Evolutionary conservation across 2,329 filamentous ascomycete species (phyloP).

Genomic region (Pestalotiopsis sp.): DNA sequence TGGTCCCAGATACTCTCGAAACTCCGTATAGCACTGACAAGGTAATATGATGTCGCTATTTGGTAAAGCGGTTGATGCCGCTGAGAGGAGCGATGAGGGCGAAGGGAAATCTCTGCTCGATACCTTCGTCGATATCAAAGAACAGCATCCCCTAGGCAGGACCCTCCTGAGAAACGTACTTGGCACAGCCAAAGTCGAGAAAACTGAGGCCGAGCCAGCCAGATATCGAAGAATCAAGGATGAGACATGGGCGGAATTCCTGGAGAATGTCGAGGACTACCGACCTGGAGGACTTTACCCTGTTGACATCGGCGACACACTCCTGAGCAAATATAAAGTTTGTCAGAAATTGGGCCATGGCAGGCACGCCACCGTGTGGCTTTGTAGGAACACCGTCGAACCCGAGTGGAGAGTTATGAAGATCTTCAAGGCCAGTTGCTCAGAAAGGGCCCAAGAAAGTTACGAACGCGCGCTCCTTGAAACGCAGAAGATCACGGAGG

Average conservation of each 20-base stretch:
- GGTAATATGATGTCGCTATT: background rate
- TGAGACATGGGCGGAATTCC: background rate
- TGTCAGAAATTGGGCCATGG: slow-evolving; percentile 15
- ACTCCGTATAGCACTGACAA: background rate
- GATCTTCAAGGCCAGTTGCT: slow-evolving; percentile 10
- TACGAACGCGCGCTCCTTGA: background rate
- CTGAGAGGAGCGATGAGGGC: background rate
- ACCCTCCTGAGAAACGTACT: background rate
- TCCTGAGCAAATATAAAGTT: slow-evolving; percentile 8
- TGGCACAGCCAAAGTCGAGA: background rate
- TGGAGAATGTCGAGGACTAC: slow-evolving; percentile 8
- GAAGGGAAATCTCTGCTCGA: background rate
- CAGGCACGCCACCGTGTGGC: slow-evolving; percentile 10
- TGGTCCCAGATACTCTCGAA: background rate
- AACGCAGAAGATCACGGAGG: background rate
- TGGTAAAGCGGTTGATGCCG: background rate
- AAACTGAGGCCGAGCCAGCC: background rate
- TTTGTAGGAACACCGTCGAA: slow-evolving; percentile 3
- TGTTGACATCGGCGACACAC: slow-evolving; percentile 12
- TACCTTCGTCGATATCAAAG: background rate
- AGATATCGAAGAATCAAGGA: background rate
- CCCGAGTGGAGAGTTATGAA: slow-evolving; percentile 12
- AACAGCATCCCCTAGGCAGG: background rate
- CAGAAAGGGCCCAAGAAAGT: background rate
- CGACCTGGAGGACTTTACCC: slow-evolving; percentile 7